Evolutionary conservation across 2,329 filamentous ascomycete species (phyloP).

Genomic region (Scedosporium boydii): DNA sequence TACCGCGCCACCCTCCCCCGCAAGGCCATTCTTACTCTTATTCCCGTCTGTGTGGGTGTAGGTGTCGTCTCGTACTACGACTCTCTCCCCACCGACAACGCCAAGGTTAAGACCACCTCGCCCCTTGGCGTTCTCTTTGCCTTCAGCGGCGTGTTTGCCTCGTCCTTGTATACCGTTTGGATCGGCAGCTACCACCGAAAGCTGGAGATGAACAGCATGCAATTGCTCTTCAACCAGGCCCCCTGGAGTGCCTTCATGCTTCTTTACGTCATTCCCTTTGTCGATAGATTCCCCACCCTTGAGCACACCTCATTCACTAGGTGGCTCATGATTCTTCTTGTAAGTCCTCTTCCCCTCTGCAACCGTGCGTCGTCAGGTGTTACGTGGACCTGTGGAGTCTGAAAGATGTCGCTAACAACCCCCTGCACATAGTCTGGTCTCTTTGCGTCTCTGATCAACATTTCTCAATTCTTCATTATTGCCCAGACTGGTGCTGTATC

Average conservation of each 20-base stretch:
- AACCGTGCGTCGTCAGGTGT: background rate
- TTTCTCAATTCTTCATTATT: constrained; percentile 54
- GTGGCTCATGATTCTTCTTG: constrained; percentile 51
- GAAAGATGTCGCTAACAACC: constrained; percentile 6
- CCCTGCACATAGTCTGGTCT: constrained; percentile 41
- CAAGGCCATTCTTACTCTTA: constrained; percentile 42
- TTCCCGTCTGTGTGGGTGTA: constrained; percentile 55
- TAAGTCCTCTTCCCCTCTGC: constrained; percentile 21
- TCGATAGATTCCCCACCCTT: constrained; percentile 53
- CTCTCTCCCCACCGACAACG: constrained; percentile 39
- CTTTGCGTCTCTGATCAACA: constrained; percentile 56
- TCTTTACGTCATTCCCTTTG: constrained; percentile 56
- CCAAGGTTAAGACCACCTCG: constrained; percentile 44
- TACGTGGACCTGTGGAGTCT: background rate
- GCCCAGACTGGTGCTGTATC: constrained; percentile 53
- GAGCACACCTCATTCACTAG: constrained; percentile 36
- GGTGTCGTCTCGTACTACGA: constrained; percentile 61
- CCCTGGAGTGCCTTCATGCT: constrained; percentile 53
- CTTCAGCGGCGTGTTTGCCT: constrained; percentile 53
- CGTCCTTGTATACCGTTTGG: constrained; percentile 60
- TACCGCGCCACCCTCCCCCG: constrained; percentile 47
- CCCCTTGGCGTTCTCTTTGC: constrained; percentile 54
- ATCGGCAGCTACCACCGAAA: constrained; percentile 57
- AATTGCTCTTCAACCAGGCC: constrained; percentile 60
- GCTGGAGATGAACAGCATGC: constrained; percentile 58